Conservation (phyloP, 2,329 filamentous ascomycete species). For the Monilinia aucupariae region DNA sequence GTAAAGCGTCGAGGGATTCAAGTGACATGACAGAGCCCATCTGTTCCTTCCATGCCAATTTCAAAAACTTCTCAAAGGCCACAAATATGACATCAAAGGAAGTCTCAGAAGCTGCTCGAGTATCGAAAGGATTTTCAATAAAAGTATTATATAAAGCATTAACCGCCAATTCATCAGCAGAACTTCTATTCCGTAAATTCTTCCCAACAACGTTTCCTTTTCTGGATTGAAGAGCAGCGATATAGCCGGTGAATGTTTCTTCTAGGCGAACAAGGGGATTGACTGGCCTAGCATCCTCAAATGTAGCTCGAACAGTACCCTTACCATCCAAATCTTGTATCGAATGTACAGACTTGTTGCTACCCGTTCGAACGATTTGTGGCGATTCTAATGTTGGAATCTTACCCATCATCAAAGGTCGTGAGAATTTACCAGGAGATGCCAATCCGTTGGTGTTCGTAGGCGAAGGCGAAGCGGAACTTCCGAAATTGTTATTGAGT, state of each 20-base stretch:
- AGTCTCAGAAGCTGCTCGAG: constrained; percentile 68
- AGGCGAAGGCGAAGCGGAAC: constrained; percentile 36
- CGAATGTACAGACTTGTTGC: constrained; percentile 31
- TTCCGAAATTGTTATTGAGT: constrained; percentile 55
- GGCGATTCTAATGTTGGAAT: constrained; percentile 39
- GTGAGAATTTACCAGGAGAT: constrained; percentile 27
- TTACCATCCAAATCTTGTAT: constrained; percentile 30
- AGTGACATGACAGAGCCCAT: constrained; percentile 79
- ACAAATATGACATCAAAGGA: constrained; percentile 81
- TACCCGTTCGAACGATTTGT: constrained; percentile 28
- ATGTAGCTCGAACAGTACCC: constrained; percentile 37
- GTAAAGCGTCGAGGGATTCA: constrained; percentile 67
- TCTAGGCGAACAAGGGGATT: constrained; percentile 71
- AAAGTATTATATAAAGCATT: constrained; percentile 89
- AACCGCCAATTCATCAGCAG: constrained; percentile 70
- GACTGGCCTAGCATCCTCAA: constrained; percentile 51
- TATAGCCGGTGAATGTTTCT: constrained; percentile 78
- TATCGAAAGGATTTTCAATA: constrained; percentile 74
- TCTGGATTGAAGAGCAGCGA: constrained; percentile 73
- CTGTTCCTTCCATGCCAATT: constrained; percentile 79
- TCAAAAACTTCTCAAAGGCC: constrained; percentile 89
- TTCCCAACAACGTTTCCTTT: constrained; percentile 83
- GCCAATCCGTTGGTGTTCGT: constrained; percentile 34
- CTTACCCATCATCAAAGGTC: constrained; percentile 37
- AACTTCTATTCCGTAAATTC: constrained; percentile 62